Evolutionary conservation across 306 rosid species (phyloP), one percentile per base, ranked within the genome.

Genomic region (Vicia villosa): DNA sequence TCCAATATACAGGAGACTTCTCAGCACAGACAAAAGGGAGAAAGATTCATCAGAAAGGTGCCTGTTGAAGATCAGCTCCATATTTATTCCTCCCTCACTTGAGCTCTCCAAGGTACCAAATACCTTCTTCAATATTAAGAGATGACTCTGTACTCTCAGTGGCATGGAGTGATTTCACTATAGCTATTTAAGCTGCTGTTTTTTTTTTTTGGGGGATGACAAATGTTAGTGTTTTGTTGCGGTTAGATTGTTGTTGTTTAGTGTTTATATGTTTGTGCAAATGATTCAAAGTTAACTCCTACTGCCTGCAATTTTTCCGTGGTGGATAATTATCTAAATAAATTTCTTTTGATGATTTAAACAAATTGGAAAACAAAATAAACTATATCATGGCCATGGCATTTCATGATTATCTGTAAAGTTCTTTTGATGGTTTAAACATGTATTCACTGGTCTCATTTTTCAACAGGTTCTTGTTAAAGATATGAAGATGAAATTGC

Each of bases 41-140:
- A 85, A 91, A 84, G 87, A 87, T 82, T 87, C 91, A 68, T 80
- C 92, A 14, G 96, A 92, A 68, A 86, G 96, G 86, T 87, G 91
- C 75, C 63, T 89, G 41, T 74, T 88, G 85, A 86, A 88, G 88
- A 85, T 80, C 51, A 82, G 73, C 70, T 80, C 85, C 55, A 80
- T 65, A 47, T 79, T 92, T 63, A 55, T 89, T 80, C 96, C 95
- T 79, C 95, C 93, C 66, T 78, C 96, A 24, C 52, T 58, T 22
- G 80, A 78, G 64, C 92, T 92, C 26, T 89, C 93, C 64, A 89
- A 89, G 93, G 96, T 88, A 73, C 69, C 41, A 26, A 66, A 47
- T 59, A 40, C 41, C 32, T 68, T 26, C 26, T 38, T 82, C 28
- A 63, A 55, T 64, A 42, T 16, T 15, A 28, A 51, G 69, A 49